These are phyloP conservation scores for Phytopythium sindhum DNA, from an alignment of 352 stramenopile species.

Conservation along the genomic window DNA sequence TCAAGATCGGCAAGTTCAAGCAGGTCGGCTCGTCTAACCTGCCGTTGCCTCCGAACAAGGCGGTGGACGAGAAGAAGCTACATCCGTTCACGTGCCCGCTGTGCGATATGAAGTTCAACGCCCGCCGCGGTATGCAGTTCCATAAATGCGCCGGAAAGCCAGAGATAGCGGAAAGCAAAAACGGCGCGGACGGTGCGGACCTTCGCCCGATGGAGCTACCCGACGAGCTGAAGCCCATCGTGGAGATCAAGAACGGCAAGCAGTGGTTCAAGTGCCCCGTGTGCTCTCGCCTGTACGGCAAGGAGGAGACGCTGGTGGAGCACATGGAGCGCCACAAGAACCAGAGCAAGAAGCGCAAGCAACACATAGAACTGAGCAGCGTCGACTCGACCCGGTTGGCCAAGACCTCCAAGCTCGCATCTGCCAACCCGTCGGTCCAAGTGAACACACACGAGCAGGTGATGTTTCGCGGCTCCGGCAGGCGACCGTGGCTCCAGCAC, in stretches of 20 bases:
- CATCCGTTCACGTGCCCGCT: conserved; percentile 76
- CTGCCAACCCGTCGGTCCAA: conserved; percentile 83
- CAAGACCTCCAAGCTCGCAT: conserved; percentile 81
- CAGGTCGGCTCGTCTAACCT: conserved; percentile 43
- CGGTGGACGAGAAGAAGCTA: conserved; percentile 85
- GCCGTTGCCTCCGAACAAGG: conserved; percentile 62
- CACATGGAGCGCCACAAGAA: conserved; percentile 85
- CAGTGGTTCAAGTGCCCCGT: conserved; percentile 86
- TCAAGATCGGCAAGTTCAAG: conserved; percentile 64
- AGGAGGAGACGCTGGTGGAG: conserved; percentile 62
- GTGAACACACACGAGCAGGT: conserved; percentile 87
- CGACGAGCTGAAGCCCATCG: conserved; percentile 56
- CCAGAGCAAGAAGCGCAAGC: conserved; percentile 83
- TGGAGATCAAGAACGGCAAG: conserved; percentile 78
- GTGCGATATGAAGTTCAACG: conserved; percentile 88
- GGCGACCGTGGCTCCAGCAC: conserved; percentile 74
- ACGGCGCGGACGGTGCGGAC: conserved; percentile 18
- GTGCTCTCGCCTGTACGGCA: conserved; percentile 75
- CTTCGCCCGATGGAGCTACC: conserved; percentile 71
- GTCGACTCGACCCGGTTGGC: conserved; percentile 75
- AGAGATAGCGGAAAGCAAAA: conserved; percentile 27
- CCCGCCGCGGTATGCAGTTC: conserved; percentile 79
- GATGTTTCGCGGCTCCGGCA: conserved; percentile 72
- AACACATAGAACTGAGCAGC: conserved; percentile 78
- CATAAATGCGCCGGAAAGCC: conserved; percentile 72